Evolutionary conservation across 2,329 filamentous ascomycete species (phyloP), one percentile per base, ranked within the genome.

Genomic region (Penicillium vulpinum): DNA sequence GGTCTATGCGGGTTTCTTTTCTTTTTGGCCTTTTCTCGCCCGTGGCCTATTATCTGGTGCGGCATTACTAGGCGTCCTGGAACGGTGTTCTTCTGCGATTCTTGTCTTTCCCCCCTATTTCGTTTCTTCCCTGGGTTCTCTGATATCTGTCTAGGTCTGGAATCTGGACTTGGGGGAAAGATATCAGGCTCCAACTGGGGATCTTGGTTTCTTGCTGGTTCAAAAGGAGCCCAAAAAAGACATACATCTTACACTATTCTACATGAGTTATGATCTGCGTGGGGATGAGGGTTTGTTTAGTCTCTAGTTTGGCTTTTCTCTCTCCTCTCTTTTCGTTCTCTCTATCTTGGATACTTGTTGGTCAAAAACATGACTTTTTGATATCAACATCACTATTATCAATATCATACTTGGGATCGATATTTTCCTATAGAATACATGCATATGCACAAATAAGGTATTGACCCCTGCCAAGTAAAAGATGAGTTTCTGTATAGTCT

Each of bases 141-240:
- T 38, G 39, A 35, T 51, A 46, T 38, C 29, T 22, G 5, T 44
- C 16, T n/a, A 35, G 5, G 21, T 46, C 31, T 55, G 53, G 28
- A 44, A 24, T 43, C 11, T 33, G 49, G 21, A 35, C 21, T n/a
- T 8, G 11, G 9, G 10, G 5, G 49, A 21, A 44, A 44, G 38
- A 28, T 35, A 26, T 18, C 38, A 18, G n/a, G 18, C 29, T n/a
- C 7, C 4, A 21, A 28, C 3, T 29, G 39, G 31, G 13, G 5
- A 15, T 26, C 4, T 43, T 33, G 6, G 38, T 51, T 51, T 56
- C 26, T 51, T 45, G 8, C 24, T 51, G 43, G 44, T 49, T 33
- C 45, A 57, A 57, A 48, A 35, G 51, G 44, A 48, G 41, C 48
- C 40, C 33, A 26, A 46, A 54, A 56, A 52, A 52, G 54, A 48